Conservation (phyloP, 805 yeast species). For the Wickerhamomyces queroliae region DNA sequence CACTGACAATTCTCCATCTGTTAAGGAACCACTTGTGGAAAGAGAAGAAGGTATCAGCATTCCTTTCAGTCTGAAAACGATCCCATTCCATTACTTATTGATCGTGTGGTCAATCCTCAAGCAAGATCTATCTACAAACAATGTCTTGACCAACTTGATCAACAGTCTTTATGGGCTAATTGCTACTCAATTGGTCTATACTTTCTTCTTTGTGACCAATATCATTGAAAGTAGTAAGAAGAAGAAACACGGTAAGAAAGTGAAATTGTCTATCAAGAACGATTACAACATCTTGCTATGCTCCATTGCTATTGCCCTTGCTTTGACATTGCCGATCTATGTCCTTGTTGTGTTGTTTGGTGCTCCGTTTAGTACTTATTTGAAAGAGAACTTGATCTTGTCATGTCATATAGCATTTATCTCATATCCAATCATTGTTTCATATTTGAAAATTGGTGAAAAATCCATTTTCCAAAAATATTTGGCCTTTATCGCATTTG, state of each 20-base stretch:
- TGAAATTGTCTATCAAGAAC: background rate
- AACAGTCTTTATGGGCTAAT: background rate
- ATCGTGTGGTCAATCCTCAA: conserved; percentile 10
- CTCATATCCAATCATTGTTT: conserved; percentile 57
- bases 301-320: conserved; percentile 8
- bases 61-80: conserved; percentile 5
- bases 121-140: background rate
- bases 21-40: background rate
- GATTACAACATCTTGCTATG: conserved; percentile 7
- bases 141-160: background rate
- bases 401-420: conserved; percentile 58
- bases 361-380: conserved; percentile 60
- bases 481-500: conserved; percentile 35
- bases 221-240: background rate
- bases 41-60: background rate
- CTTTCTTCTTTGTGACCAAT: background rate
- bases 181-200: background rate
- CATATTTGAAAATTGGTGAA: conserved; percentile 44
- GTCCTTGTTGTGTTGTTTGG: conserved; percentile 59
- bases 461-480: conserved; percentile 24
- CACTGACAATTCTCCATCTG: conserved; percentile 3
- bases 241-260: background rate
- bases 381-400: conserved; percentile 51
- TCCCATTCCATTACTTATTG: conserved; percentile 27
- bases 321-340: conserved; percentile 23